These are phyloP conservation scores for Pyrenochaeta sp. DNA, from an alignment of 2,329 filamentous ascomycete genomes.

Conservation along the genomic window DNA sequence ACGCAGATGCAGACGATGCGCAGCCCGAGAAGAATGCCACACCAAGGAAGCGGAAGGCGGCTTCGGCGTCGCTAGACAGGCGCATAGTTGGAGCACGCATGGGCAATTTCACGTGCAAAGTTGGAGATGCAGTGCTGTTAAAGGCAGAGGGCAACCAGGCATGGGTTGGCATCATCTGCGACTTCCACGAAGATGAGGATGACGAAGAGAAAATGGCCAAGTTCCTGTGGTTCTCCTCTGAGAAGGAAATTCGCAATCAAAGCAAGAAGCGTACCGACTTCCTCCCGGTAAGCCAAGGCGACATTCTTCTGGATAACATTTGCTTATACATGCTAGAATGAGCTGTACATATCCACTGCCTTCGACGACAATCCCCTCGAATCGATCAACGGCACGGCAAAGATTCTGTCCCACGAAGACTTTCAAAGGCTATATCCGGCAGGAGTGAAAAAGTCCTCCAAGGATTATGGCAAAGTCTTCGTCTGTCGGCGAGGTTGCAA, in stretches of 20 bases:
- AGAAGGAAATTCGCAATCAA: constrained; percentile 86
- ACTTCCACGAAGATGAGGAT: constrained; percentile 72
- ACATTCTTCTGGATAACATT: background rate
- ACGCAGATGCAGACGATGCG: constrained; percentile 26
- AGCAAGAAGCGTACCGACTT: constrained; percentile 84
- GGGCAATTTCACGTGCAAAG: constrained; percentile 78
- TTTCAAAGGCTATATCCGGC: constrained; percentile 77
- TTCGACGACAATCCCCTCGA: constrained; percentile 87
- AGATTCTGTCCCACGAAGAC: constrained; percentile 74
- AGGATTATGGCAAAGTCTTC: constrained; percentile 85
- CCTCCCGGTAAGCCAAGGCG: constrained; percentile 63
- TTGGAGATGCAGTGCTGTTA: constrained; percentile 86
- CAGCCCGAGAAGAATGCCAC: constrained; percentile 33
- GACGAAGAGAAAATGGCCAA: constrained; percentile 76
- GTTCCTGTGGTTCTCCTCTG: constrained; percentile 96
- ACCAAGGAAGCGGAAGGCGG: constrained; percentile 44
- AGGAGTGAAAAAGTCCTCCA: constrained; percentile 76
- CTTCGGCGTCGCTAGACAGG: constrained; percentile 30
- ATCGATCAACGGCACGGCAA: constrained; percentile 90
- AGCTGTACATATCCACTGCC: constrained; percentile 88
- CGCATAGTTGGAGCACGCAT: constrained; percentile 83
- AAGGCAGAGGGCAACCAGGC: constrained; percentile 90
- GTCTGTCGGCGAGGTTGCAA: constrained; percentile 91
- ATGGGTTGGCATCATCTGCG: constrained; percentile 90
- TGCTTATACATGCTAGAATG: constrained; percentile 66